A percentile compares a stretch with the other conserved stretches of the same genome.
Conservation (phyloP, 495 filamentous ascomycete genomes). For the Penicillium dipodomyicola region DNA sequence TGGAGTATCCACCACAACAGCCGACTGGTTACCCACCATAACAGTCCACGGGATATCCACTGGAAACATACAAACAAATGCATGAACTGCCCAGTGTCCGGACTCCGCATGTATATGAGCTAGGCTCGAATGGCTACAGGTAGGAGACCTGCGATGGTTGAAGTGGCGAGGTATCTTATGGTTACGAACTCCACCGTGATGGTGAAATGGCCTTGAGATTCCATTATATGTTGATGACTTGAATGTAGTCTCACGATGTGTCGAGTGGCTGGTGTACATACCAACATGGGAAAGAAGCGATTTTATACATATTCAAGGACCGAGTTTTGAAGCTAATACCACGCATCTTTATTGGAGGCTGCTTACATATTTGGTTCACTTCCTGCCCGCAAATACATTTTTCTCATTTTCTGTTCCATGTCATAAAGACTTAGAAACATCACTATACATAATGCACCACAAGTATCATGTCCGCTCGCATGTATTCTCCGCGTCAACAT, state of each 20-base stretch:
- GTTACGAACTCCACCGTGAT: too few relatives aligned
- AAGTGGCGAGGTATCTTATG: too few relatives aligned
- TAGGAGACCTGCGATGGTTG: too few relatives aligned
- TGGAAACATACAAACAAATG: too few relatives aligned
- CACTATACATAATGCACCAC: background rate
- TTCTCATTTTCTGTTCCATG: too few relatives aligned
- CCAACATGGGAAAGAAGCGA: background rate
- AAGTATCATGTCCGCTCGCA: background rate
- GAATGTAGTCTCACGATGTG: background rate
- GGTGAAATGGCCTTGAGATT: background rate
- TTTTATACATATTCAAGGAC: background rate
- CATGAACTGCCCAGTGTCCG: too few relatives aligned
- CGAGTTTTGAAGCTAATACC: background rate
- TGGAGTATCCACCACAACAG: too few relatives aligned
- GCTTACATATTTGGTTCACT: background rate
- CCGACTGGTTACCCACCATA: too few relatives aligned
- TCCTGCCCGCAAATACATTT: background rate
- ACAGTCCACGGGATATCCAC: too few relatives aligned
- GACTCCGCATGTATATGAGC: too few relatives aligned
- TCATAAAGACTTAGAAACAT: background rate
- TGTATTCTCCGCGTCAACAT: too few relatives aligned
- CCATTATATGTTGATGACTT: background rate
- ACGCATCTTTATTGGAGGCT: background rate
- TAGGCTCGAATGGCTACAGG: too few relatives aligned
- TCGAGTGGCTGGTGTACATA: background rate